A percentile compares a stretch with the other conserved stretches of the same genome.
Conservation (phyloP, 2,329 filamentous ascomycete species). For the Pseudogymnoascus sp. region DNA sequence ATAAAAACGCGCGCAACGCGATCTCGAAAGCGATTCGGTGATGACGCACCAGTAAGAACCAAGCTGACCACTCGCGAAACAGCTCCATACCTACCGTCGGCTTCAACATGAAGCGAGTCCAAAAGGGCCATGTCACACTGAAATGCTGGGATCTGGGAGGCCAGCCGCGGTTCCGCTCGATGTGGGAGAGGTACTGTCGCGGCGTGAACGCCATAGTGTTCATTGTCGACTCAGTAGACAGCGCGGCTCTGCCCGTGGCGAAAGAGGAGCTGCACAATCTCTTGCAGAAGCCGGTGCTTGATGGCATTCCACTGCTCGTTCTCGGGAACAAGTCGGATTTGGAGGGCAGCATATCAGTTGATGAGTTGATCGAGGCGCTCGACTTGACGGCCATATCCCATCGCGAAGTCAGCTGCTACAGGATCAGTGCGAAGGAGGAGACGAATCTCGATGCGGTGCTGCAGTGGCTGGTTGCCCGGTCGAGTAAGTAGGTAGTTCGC, state of each 20-base stretch:
- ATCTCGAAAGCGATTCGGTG: slow-evolving; percentile 12
- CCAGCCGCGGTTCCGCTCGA: slow-evolving; percentile 91
- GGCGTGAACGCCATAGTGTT: slow-evolving; percentile 98
- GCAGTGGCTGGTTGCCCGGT: slow-evolving; percentile 90
- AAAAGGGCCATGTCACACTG: slow-evolving; percentile 94
- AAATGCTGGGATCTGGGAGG: slow-evolving; percentile 99
- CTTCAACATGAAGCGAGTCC: slow-evolving; percentile 98
- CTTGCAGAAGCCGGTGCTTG: slow-evolving; percentile 75
- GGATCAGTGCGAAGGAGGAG: slow-evolving; percentile 97
- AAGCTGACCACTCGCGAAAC: slow-evolving; percentile 39
- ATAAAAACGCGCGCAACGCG: background rate
- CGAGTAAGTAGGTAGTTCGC: slow-evolving; percentile 54
- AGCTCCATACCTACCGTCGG: slow-evolving; percentile 98
- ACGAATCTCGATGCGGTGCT: slow-evolving; percentile 96
- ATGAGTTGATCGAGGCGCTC: slow-evolving; percentile 90
- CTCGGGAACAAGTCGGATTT: slow-evolving; percentile 97
- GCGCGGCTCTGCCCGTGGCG: slow-evolving; percentile 71
- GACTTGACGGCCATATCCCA: slow-evolving; percentile 83
- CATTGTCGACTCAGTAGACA: slow-evolving; percentile 93
- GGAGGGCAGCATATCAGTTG: slow-evolving; percentile 81
- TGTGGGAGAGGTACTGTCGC: slow-evolving; percentile 99
- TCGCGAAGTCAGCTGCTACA: slow-evolving; percentile 96
- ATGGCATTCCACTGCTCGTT: slow-evolving; percentile 87
- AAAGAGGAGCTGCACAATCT: slow-evolving; percentile 89
- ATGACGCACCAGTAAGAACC: slow-evolving; percentile 13